Evolutionary conservation across 225 moss, liverwort and hornwort species (phyloP), one percentile per base, ranked within the genome.

Genomic region (Physcomitrium patens): DNA sequence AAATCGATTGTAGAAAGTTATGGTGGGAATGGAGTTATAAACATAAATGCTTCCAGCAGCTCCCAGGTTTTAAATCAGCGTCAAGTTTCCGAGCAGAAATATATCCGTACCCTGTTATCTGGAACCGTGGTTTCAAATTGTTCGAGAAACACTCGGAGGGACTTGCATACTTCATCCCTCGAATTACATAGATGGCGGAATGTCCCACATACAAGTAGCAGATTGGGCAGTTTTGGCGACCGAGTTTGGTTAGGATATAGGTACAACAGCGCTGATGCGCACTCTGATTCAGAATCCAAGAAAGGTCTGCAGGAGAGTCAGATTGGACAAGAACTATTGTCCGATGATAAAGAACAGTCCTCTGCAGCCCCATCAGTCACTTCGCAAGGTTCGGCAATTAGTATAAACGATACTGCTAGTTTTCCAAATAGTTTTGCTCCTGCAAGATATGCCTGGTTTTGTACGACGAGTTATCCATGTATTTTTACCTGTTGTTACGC

Each of bases 231-330:
- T 7, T 45, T 46, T 10, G 56, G 26, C 12, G 56, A 57, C 11
- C 23, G 27, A 46, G 18, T 17, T 31, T 67, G 66, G 55, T 22
- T 66, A 18, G 26, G 65, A 44, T 56, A 56, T 44, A 66, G 75
- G 24, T 56, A 23, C 20, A 66, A 23, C 23, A 75, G 75, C 42
- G 45, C 44, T 23, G 57, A 75, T 5, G 37, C 65, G 10, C 27
- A 54, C 37, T 41, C 45, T 45, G 65, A 18, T 20, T 4, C 65
- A 8, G 17, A 37, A 22, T 4, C 55, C 3, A 46, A 23, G 24
- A 43, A 75, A 56, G 75, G 75, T 43, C 17, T 75, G 66, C 56
- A 43, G 23, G 75, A 75, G 67, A 75, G 75, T 22, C 37, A 75
- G 66, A 75, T 75, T 47, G 56, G 67, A 27, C 37, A 75, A 12